Conservation (phyloP, 305 asterid species). For the Andrographis paniculata region DNA sequence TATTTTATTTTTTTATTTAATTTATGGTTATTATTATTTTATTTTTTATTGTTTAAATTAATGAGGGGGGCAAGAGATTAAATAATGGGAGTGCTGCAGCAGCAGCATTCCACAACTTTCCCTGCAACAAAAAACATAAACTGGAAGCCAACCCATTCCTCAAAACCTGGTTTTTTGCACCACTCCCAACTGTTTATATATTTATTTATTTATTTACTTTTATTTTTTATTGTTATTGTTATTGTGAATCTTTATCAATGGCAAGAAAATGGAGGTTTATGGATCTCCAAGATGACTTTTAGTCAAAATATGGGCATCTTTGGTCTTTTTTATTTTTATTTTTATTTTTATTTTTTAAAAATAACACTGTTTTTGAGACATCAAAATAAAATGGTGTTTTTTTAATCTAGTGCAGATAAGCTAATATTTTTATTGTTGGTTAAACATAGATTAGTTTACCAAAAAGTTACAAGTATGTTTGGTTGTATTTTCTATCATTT, state of each 20-base stretch:
- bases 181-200: constrained; percentile 5
- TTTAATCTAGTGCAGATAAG: constrained; percentile 25
- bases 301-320: constrained; percentile 38
- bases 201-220: no score
- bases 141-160: constrained; percentile 36
- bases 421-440: constrained; percentile 17
- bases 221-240: neutral
- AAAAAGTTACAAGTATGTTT: no score
- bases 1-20: no score
- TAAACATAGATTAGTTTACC: constrained; percentile 17
- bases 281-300: constrained; percentile 27
- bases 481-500: no score
- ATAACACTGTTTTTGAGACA: constrained; percentile 26
- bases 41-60: neutral
- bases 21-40: no score
- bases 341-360: no score
- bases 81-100: constrained; percentile 12
- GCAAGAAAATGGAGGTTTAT: constrained; percentile 11
- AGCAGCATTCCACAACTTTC: constrained; percentile 21
- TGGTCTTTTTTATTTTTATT: neutral
- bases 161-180: constrained; percentile 27
- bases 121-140: constrained; percentile 27
- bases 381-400: constrained; percentile 20
- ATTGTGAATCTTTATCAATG: neutral
- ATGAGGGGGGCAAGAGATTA: neutral